Conservation (phyloP, 2,329 filamentous ascomycete genomes). For the Talaromyces amestolkiae region DNA sequence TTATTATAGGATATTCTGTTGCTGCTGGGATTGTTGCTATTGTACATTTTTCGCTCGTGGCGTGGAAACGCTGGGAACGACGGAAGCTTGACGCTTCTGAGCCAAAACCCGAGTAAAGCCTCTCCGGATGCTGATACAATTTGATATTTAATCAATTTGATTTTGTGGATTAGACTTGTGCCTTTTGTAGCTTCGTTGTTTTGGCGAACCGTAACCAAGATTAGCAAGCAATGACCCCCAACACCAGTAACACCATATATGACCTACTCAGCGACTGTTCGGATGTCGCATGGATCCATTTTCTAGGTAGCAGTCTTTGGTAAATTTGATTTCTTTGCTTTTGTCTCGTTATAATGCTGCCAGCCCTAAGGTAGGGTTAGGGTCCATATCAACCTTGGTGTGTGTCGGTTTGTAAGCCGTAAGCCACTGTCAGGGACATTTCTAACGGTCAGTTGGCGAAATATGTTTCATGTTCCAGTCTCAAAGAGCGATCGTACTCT, state of each 20-base stretch:
- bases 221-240: background rate
- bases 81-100: background rate
- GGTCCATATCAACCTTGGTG: background rate
- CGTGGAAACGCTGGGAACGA: constrained; percentile 12
- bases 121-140: background rate
- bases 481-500: background rate
- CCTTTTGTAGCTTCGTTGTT: background rate
- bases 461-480: background rate
- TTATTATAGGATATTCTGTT: constrained; percentile 12
- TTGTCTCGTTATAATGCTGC: background rate
- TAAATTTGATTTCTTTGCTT: background rate
- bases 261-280: background rate
- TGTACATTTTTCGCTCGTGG: constrained; percentile 12
- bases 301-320: background rate
- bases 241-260: background rate
- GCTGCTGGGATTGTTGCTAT: constrained; percentile 5
- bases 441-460: background rate
- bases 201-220: background rate
- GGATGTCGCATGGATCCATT: too few relatives aligned
- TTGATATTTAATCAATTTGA: constrained; percentile 1
- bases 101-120: background rate
- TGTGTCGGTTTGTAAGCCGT: background rate
- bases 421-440: background rate
- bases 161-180: background rate
- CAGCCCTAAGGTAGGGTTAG: background rate